A percentile compares a stretch with the other conserved stretches of the same genome.
Conservation (phyloP, 2,329 filamentous ascomycete species). For the Colletotrichum sansevieriae region DNA sequence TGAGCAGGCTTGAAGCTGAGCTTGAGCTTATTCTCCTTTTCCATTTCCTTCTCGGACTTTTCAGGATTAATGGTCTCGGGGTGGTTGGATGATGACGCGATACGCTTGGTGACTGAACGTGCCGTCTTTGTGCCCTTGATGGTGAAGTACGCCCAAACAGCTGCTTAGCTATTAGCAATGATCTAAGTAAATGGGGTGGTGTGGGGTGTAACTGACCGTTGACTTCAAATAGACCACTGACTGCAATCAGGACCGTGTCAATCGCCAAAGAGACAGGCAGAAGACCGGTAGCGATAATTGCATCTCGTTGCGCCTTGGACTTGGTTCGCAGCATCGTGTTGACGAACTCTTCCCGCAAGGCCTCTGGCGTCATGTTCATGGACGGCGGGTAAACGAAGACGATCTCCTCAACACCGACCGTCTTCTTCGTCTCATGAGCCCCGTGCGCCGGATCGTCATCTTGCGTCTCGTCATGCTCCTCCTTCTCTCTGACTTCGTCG, state of each 20-base stretch:
- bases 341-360: conserved; percentile 37
- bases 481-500: conserved; percentile 12
- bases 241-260: conserved; percentile 32
- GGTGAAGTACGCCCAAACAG: conserved; percentile 39
- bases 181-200: not conserved
- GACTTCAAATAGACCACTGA: conserved; percentile 33
- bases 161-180: not conserved
- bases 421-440: conserved; percentile 37
- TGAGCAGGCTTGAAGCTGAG: conserved; percentile 31
- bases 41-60: conserved; percentile 34
- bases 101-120: conserved; percentile 36
- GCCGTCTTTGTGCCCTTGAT: conserved; percentile 39
- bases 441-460: conserved; percentile 33
- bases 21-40: conserved; percentile 35
- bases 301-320: conserved; percentile 38
- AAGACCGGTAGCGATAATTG: conserved; percentile 37
- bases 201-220: conserved; percentile 21
- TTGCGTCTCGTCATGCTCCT: conserved; percentile 13
- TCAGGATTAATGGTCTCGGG: conserved; percentile 34
- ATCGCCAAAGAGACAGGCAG: conserved; percentile 33
- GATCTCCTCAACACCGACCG: conserved; percentile 38
- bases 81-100: conserved; percentile 32
- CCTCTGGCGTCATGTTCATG: conserved; percentile 39
- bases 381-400: conserved; percentile 37
- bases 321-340: conserved; percentile 38